These are phyloP conservation scores for Cymbidium sinense DNA, from an alignment of 106 monocot species.

Conservation along the genomic window DNA sequence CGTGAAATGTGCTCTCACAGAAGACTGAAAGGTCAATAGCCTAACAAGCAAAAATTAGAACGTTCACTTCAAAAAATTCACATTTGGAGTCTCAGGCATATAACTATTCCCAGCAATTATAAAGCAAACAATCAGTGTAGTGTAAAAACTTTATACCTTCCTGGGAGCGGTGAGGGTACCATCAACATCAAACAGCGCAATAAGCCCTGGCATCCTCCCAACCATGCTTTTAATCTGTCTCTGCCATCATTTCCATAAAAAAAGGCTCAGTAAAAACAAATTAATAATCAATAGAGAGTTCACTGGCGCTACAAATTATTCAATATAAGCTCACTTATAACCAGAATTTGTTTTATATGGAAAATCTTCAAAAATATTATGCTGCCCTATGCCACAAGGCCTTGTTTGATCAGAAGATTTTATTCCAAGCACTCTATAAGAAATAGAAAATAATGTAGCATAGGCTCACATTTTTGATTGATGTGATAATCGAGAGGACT, in stretches of 20 bases:
- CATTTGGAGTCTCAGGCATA: background rate
- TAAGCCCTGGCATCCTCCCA: constrained; percentile 39
- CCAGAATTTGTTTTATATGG: too few relatives aligned
- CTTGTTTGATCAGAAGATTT: too few relatives aligned
- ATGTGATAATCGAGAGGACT: too few relatives aligned
- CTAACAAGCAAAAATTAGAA: background rate
- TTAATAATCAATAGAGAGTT: too few relatives aligned
- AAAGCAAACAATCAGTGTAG: background rate
- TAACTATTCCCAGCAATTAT: background rate
- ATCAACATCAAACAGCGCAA: constrained; percentile 93
- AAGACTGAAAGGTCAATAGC: background rate
- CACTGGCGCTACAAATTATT: too few relatives aligned
- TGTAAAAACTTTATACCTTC: constrained; percentile 42
- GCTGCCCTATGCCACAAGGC: too few relatives aligned
- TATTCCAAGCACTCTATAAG: too few relatives aligned
- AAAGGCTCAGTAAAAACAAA: background rate
- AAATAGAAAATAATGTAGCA: too few relatives aligned
- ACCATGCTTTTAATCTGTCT: constrained; percentile 16
- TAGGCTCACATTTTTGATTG: too few relatives aligned
- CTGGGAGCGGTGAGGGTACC: constrained; percentile 96
- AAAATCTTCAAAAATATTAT: too few relatives aligned
- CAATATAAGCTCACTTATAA: too few relatives aligned
- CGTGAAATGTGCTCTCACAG: background rate
- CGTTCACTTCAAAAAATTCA: background rate
- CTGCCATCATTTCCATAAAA: background rate